Conservation (phyloP, 2,329 filamentous ascomycete species). For the Tricladium varicosporioides region DNA sequence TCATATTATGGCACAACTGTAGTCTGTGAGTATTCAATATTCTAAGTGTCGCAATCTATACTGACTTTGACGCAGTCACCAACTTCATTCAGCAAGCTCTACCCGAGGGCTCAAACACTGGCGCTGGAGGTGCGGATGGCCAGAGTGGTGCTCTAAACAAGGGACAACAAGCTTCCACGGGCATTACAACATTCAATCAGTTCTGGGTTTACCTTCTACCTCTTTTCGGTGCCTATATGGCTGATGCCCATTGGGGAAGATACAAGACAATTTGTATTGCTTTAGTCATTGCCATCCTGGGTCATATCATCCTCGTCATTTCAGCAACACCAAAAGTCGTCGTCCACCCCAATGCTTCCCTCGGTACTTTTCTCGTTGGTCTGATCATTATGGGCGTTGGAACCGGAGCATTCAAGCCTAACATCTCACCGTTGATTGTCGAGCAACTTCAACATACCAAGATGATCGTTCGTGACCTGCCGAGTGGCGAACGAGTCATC, state of each 20-base stretch:
- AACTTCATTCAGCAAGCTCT: constrained; percentile 51
- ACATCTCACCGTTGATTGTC: constrained; percentile 62
- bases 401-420: constrained; percentile 71
- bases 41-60: background rate
- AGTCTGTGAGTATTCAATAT: constrained; percentile 48
- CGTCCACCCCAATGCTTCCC: constrained; percentile 46
- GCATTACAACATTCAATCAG: constrained; percentile 46
- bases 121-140: constrained; percentile 39
- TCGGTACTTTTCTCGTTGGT: constrained; percentile 60
- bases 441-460: constrained; percentile 57
- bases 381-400: constrained; percentile 66
- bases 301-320: constrained; percentile 62
- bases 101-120: constrained; percentile 42
- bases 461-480: constrained; percentile 46
- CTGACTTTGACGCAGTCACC: constrained; percentile 37
- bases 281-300: constrained; percentile 53
- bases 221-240: constrained; percentile 52
- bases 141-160: constrained; percentile 43
- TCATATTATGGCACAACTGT: constrained; percentile 62
- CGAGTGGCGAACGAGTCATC: constrained; percentile 57
- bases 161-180: constrained; percentile 49
- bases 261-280: constrained; percentile 57
- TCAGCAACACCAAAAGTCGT: constrained; percentile 62
- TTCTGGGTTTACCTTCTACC: constrained; percentile 53
- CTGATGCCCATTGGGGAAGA: constrained; percentile 65